A percentile compares a stretch with the other conserved stretches of the same genome.
Conservation (phyloP, 1,139 yeast species). For the Blastobotrys malaysiensis region DNA sequence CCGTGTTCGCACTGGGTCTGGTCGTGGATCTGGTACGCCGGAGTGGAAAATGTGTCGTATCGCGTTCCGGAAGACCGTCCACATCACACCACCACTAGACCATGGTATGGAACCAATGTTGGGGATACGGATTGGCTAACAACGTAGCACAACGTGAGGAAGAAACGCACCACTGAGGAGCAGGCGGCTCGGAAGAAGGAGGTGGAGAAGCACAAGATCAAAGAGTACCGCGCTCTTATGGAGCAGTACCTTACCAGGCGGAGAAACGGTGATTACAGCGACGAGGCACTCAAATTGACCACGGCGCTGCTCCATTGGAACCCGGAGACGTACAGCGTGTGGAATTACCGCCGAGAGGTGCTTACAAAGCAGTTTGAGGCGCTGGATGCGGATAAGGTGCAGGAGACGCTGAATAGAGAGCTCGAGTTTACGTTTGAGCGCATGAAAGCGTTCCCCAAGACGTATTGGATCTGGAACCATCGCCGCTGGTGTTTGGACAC, state of each 20-base stretch:
- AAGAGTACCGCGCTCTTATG: conserved; percentile 46
- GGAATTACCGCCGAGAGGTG: conserved; percentile 86
- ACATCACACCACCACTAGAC: neutral
- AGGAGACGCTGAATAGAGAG: conserved; percentile 50
- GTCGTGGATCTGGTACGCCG: too few species aligned
- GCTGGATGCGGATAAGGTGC: conserved; percentile 22
- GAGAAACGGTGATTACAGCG: conserved; percentile 29
- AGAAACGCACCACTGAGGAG: conserved; percentile 54
- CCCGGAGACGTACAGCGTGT: conserved; percentile 83
- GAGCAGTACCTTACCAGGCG: conserved; percentile 22
- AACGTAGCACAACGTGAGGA: conserved; percentile 62
- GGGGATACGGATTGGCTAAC: too few species aligned
- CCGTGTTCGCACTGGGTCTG: too few species aligned
- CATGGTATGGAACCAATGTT: too few species aligned
- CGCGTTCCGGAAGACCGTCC: neutral
- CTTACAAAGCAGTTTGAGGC: conserved; percentile 36
- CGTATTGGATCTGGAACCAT: conserved; percentile 97
- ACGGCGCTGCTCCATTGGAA: conserved; percentile 56
- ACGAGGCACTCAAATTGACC: conserved; percentile 47
- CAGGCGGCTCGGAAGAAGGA: conserved; percentile 38
- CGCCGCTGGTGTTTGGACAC: conserved; percentile 72
- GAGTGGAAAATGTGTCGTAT: conserved; percentile 1
- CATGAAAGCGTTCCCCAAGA: conserved; percentile 69
- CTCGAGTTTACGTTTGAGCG: conserved; percentile 54
- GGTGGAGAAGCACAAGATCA: conserved; percentile 54